Percentiles rank a stretch among this genome's conserved stretches.
These are phyloP conservation scores for Rosa rugosa DNA, from an alignment of 306 rosid species.

Conservation along the genomic window DNA sequence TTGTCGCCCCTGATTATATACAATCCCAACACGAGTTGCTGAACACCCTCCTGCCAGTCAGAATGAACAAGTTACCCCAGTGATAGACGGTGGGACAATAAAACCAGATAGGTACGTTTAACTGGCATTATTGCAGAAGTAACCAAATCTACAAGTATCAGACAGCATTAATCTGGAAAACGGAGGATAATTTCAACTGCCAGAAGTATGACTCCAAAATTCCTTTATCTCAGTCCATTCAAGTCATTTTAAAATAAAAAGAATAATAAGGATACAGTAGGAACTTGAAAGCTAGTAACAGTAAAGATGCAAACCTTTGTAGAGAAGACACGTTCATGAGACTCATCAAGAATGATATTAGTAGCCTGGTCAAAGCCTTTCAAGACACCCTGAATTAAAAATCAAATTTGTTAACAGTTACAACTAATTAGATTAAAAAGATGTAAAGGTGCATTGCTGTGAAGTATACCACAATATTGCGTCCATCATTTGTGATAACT, in stretches of 20 bases:
- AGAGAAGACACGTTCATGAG: conserved; percentile 93
- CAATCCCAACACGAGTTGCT: conserved; percentile 84
- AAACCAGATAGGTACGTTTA: neutral
- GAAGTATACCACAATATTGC: conserved; percentile 80
- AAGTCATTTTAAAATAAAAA: neutral
- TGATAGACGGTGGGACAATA: neutral
- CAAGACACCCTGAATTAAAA: conserved; percentile 63
- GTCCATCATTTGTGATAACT: conserved; percentile 88
- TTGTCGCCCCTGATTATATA: conserved; percentile 97
- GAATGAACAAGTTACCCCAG: conserved; percentile 15
- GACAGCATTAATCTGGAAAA: neutral
- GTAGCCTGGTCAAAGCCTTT: conserved; percentile 99
- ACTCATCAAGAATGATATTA: conserved; percentile 95
- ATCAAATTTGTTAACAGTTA: neutral
- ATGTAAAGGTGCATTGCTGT: neutral
- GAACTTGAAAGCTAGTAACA: neutral
- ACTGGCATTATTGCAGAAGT: neutral
- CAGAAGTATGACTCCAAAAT: neutral
- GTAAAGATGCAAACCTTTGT: conserved; percentile 65
- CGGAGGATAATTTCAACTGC: neutral
- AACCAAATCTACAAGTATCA: neutral
- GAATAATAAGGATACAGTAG: neutral
- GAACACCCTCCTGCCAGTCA: conserved; percentile 88
- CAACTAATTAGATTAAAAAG: neutral
- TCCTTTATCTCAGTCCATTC: neutral